Percentiles rank a stretch among this genome's conserved stretches.
These are phyloP conservation scores for Uncinocarpus reesii DNA, from an alignment of 2,329 filamentous ascomycete species.

Conservation along the genomic window DNA sequence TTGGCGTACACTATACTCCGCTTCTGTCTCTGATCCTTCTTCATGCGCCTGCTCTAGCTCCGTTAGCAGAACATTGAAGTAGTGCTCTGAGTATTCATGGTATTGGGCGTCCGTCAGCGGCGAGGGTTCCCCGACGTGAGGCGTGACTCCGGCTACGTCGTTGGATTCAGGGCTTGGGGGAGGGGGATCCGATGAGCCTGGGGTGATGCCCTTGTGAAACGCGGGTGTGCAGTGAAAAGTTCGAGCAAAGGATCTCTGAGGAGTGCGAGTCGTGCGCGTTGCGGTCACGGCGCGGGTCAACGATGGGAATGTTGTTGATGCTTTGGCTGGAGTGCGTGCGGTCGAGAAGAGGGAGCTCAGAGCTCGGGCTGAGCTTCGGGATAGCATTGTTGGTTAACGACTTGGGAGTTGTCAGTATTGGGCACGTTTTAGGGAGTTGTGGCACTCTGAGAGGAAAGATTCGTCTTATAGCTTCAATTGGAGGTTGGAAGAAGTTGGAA, in stretches of 20 bases:
- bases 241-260: conserved; percentile 14
- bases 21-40: conserved; percentile 61
- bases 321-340: conserved; percentile 13
- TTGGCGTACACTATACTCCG: conserved; percentile 70
- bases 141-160: conserved; percentile 34
- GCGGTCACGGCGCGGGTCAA: conserved; percentile 6
- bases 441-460: too few species aligned
- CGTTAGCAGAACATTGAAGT: conserved; percentile 51
- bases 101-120: conserved; percentile 62
- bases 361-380: conserved; percentile 36
- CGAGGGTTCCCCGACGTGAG: conserved; percentile 45
- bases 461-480: too few species aligned
- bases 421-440: too few species aligned
- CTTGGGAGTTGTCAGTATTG: background rate
- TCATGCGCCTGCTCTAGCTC: conserved; percentile 67
- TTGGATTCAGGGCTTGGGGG: conserved; percentile 33
- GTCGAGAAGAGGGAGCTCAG: conserved; percentile 25
- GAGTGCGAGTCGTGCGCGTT: background rate
- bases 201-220: conserved; percentile 45
- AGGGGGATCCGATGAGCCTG: conserved; percentile 47
- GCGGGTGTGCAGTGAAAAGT: conserved; percentile 30
- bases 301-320: conserved; percentile 11
- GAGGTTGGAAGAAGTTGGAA: too few species aligned
- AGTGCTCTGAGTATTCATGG: conserved; percentile 65
- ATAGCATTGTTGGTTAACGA: conserved; percentile 36